These are phyloP conservation scores for Pichia sp. DNA, from an alignment of 1,139 yeast species.

Conservation along the genomic window DNA sequence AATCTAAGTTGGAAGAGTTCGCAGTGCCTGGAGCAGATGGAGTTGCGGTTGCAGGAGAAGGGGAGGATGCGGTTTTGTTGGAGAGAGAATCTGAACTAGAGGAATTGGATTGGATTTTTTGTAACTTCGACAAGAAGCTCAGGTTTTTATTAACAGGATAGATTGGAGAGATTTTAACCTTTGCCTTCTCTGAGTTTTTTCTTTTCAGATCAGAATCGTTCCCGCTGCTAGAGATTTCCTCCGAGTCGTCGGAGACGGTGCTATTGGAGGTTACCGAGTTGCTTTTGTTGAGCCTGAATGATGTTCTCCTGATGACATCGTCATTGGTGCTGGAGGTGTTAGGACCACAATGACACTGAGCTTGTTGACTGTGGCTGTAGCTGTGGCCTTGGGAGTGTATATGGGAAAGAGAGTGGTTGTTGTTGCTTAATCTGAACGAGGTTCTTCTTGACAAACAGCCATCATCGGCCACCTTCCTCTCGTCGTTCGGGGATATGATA, in stretches of 20 bases:
- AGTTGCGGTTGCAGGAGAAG: background rate
- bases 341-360: background rate
- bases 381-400: background rate
- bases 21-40: background rate
- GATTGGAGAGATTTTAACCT: background rate
- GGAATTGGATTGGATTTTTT: conserved; percentile 15
- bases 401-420: conserved; percentile 1
- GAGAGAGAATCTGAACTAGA: conserved; percentile 8
- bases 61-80: background rate
- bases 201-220: background rate
- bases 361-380: background rate
- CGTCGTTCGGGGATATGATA: conserved; percentile 20
- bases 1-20: background rate
- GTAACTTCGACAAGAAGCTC: conserved; percentile 12
- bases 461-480: conserved; percentile 1
- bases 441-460: conserved; percentile 16
- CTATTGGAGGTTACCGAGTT: conserved; percentile 1
- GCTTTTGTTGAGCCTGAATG: conserved; percentile 16
- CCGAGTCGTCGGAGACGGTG: conserved; percentile 16
- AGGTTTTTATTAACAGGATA: conserved; percentile 14
- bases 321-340: conserved; percentile 12
- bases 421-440: conserved; percentile 15
- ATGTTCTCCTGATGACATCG: conserved; percentile 14
- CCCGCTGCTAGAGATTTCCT: background rate
- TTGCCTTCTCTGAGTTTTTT: conserved; percentile 3